Percentiles rank a stretch among this genome's conserved stretches.
Evolutionary conservation across 805 yeast genomes (phyloP).

Genomic region (Candida hispaniensis): DNA sequence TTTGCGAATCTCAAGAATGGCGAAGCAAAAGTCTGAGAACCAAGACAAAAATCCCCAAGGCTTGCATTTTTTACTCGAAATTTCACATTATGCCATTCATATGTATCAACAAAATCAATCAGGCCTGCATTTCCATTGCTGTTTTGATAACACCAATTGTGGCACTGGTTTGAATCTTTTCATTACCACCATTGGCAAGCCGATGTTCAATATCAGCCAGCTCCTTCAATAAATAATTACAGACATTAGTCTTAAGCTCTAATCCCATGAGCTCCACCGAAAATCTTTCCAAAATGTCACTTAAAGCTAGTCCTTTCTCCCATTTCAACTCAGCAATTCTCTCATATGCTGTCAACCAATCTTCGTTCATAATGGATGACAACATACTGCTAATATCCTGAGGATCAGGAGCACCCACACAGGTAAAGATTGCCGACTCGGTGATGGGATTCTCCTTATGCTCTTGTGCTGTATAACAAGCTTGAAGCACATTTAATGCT

Average conservation of each 20-base stretch:
- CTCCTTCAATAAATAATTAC: slow-evolving; percentile 56
- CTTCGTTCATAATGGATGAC: slow-evolving; percentile 70
- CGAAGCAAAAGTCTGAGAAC: too few relatives aligned
- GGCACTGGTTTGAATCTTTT: slow-evolving; percentile 81
- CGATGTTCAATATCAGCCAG: slow-evolving; percentile 85
- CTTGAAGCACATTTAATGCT: slow-evolving; percentile 86
- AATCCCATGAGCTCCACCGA: slow-evolving; percentile 58
- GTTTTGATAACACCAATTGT: slow-evolving; percentile 74
- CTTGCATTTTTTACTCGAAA: too few relatives aligned
- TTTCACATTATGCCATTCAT: too few relatives aligned
- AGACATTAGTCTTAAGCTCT: slow-evolving; percentile 51
- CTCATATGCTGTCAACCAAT: slow-evolving; percentile 68
- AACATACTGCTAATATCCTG: slow-evolving; percentile 65
- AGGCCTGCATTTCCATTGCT: slow-evolving; percentile 42
- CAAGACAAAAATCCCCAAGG: too few relatives aligned
- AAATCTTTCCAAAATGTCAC: slow-evolving; percentile 72
- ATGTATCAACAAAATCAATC: too few relatives aligned
- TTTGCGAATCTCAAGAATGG: too few relatives aligned
- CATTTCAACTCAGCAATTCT: slow-evolving; percentile 58
- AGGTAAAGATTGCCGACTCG: slow-evolving; percentile 51
- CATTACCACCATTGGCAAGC: slow-evolving; percentile 85
- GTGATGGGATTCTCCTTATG: slow-evolving; percentile 42
- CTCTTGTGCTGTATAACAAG: slow-evolving; percentile 69
- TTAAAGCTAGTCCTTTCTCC: slow-evolving; percentile 75
- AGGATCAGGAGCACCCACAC: slow-evolving; percentile 94